These are phyloP conservation scores for Lagenidium giganteum DNA, from an alignment of 352 stramenopile species.

Conservation along the genomic window DNA sequence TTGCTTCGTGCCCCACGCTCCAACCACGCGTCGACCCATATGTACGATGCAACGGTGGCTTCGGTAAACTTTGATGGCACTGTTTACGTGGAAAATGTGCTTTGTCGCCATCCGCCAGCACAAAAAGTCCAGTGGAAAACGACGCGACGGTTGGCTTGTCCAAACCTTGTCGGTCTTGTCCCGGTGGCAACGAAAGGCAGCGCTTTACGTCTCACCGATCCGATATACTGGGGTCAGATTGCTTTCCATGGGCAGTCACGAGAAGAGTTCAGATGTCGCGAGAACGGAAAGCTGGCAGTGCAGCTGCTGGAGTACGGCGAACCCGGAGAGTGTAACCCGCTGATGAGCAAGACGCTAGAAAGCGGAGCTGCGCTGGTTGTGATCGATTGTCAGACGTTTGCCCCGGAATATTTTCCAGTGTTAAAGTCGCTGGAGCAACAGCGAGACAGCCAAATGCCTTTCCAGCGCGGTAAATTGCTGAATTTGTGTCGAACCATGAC, in stretches of 20 bases:
- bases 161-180: constrained; percentile 82
- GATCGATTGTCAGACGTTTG: constrained; percentile 86
- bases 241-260: constrained; percentile 58
- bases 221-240: constrained; percentile 77
- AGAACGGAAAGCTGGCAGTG: constrained; percentile 52
- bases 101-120: constrained; percentile 50
- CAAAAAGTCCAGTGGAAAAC: constrained; percentile 74
- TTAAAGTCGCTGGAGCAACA: constrained; percentile 77
- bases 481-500: too few relatives aligned
- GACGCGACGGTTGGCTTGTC: constrained; percentile 66
- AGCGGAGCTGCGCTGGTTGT: constrained; percentile 59
- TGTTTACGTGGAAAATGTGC: constrained; percentile 52
- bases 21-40: constrained; percentile 65
- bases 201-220: constrained; percentile 37
- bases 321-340: constrained; percentile 42
- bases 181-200: constrained; percentile 40
- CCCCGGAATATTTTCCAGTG: constrained; percentile 84
- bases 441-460: constrained; percentile 61
- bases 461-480: constrained; percentile 64
- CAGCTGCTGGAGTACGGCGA: constrained; percentile 77
- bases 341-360: constrained; percentile 40
- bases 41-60: constrained; percentile 62
- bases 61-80: constrained; percentile 55
- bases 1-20: constrained; percentile 48
- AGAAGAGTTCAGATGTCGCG: constrained; percentile 61